phyloP scores from a whole-genome alignment of 148 eudicot genomes.

The Drosera capensis region DNA sequence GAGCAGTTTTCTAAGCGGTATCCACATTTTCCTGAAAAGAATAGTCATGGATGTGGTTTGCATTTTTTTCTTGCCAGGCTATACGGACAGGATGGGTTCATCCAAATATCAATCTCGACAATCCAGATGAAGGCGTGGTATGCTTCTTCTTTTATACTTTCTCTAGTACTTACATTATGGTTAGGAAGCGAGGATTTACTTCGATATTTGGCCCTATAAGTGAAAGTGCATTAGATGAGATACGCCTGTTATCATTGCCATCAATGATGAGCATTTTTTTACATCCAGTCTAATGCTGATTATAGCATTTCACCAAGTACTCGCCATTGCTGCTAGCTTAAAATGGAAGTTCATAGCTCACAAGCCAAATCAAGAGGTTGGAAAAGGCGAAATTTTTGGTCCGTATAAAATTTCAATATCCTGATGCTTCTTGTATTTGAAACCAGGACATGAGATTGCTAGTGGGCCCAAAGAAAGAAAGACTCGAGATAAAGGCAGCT shows the following conservation, averaged over 20 bases:
- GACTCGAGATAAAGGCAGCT: slow-evolving; percentile 68
- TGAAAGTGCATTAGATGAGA: no score
- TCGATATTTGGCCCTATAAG: no score
- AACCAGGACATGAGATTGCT: slow-evolving; percentile 61
- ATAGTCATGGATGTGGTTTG: slow-evolving; percentile 3
- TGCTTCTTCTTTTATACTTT: slow-evolving; percentile 5
- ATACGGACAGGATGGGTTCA: slow-evolving; percentile 93
- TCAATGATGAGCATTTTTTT: no score
- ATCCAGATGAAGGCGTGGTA: slow-evolving; percentile 89
- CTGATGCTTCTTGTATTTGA: not conserved
- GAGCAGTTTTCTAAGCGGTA: not conserved
- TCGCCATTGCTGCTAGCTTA: no score
- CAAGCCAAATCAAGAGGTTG: no score
- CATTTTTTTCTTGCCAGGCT: slow-evolving; percentile 32
- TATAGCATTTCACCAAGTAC: no score
- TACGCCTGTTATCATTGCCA: no score
- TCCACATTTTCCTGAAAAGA: not conserved
- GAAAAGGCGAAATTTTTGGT: not conserved
- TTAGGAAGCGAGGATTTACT: no score
- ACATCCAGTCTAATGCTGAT: no score
- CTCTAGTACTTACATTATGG: not conserved
- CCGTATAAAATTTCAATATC: not conserved
- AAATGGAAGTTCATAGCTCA: no score
- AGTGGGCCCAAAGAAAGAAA: slow-evolving; percentile 78
- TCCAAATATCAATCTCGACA: slow-evolving; percentile 91